These are phyloP conservation scores for Kwoniella bestiolae DNA, from an alignment of 768 basidiomycete genomes.

Conservation along the genomic window DNA sequence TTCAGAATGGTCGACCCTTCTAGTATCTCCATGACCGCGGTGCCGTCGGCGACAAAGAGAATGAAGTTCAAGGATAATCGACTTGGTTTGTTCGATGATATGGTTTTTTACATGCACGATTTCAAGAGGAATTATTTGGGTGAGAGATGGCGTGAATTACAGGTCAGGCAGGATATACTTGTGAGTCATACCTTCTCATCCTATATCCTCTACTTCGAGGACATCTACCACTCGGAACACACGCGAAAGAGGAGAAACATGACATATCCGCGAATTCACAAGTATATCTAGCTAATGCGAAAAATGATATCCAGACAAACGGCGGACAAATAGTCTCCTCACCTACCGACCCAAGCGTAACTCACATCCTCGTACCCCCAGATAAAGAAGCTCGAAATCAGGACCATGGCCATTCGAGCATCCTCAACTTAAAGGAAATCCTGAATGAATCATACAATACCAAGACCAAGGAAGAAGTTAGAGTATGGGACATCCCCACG, in stretches of 20 bases:
- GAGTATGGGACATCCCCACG: neutral
- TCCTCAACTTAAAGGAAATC: neutral
- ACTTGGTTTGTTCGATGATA: neutral
- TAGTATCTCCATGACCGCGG: too few species aligned
- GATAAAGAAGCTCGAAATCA: neutral
- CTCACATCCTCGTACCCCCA: slow-evolving; percentile 1
- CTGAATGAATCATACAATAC: neutral
- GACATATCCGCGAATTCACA: too few species aligned
- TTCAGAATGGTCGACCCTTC: too few species aligned
- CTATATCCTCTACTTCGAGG: too few species aligned
- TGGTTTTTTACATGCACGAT: slow-evolving; percentile 4
- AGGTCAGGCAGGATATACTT: neutral
- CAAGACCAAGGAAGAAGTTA: neutral
- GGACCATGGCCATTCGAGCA: neutral
- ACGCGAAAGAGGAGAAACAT: too few species aligned
- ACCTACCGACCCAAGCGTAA: neutral
- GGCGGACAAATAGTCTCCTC: neutral
- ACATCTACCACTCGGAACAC: too few species aligned
- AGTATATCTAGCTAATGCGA: too few species aligned
- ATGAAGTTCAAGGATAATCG: neutral
- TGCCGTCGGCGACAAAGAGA: too few species aligned
- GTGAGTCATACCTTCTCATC: neutral
- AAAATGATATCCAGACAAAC: neutral
- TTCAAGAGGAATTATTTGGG: neutral
- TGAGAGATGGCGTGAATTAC: neutral